Percentiles rank a stretch among this genome's conserved stretches.
Conservation (phyloP, 768 basidiomycete genomes). For the Vararia minispora region DNA sequence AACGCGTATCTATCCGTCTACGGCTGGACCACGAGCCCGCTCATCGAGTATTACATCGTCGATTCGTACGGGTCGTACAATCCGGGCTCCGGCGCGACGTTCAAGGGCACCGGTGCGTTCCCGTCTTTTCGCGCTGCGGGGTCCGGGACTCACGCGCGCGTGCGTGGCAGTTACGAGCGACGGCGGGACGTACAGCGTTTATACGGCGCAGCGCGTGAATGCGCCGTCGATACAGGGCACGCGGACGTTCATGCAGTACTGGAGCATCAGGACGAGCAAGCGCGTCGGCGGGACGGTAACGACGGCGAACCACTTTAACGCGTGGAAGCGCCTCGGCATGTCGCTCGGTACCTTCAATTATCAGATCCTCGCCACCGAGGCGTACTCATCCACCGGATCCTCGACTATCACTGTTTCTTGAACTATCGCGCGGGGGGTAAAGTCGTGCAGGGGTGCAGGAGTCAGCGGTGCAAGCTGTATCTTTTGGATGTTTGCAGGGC, state of each 20-base stretch:
- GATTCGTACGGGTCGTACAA: constrained; percentile 32
- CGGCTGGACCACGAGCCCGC: constrained; percentile 35
- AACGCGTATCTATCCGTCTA: constrained; percentile 34
- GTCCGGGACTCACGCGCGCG: no score
- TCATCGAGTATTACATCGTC: constrained; percentile 37
- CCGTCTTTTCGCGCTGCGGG: no score
- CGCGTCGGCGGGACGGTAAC: constrained; percentile 18
- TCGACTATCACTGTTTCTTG: no score
- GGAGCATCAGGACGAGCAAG: constrained; percentile 30
- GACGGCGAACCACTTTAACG: constrained; percentile 4
- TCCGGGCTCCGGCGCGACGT: constrained; percentile 22
- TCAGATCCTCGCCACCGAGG: constrained; percentile 21
- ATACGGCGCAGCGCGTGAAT: constrained; percentile 26
- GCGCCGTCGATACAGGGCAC: constrained; percentile 32
- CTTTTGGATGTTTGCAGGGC: no score
- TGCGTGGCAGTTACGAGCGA: constrained; percentile 32
- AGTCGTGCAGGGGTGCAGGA: no score
- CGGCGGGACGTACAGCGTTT: constrained; percentile 32
- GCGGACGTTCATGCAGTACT: constrained; percentile 34
- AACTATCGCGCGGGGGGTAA: no score
- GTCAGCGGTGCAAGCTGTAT: no score
- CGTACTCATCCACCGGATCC: no score
- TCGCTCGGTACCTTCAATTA: background rate
- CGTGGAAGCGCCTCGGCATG: background rate
- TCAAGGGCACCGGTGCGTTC: constrained; percentile 27